These are phyloP conservation scores for Stephanodiscus triporus DNA, from an alignment of 108 stramenopile genomes.

Conservation along the genomic window DNA sequence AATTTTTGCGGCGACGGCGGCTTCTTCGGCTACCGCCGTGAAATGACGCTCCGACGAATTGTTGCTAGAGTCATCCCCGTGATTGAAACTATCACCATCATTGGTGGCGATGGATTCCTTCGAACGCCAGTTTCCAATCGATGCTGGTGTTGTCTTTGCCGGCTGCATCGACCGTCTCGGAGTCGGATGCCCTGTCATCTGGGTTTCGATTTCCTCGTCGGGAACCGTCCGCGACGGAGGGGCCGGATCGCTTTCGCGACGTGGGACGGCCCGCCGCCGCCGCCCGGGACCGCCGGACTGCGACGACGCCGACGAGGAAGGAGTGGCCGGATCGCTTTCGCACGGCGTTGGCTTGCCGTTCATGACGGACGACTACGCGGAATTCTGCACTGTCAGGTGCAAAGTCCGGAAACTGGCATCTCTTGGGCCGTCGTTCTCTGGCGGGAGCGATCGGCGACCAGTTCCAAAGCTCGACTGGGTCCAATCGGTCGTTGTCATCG, in stretches of 20 bases:
- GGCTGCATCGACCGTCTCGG: not conserved
- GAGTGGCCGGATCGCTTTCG: too few species aligned
- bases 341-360: too few species aligned
- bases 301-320: too few species aligned
- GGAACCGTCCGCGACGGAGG: not conserved
- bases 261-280: not conserved
- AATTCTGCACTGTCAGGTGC: too few species aligned
- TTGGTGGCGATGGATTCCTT: conserved; percentile 24
- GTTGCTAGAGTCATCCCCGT: conserved; percentile 21
- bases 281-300: too few species aligned
- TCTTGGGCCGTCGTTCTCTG: not conserved
- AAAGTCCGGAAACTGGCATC: not conserved
- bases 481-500: not conserved
- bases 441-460: conserved; percentile 1
- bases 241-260: not conserved
- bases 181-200: not conserved
- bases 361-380: too few species aligned
- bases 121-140: conserved; percentile 70
- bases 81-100: conserved; percentile 47
- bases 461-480: conserved; percentile 19
- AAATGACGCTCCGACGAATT: conserved; percentile 2
- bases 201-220: conserved; percentile 10
- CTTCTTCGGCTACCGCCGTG: conserved; percentile 17
- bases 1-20: conserved; percentile 8
- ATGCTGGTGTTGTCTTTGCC: conserved; percentile 14